phyloP scores from a whole-genome alignment of 192 early-diverging fungal species.

The Coemansia sp. region DNA sequence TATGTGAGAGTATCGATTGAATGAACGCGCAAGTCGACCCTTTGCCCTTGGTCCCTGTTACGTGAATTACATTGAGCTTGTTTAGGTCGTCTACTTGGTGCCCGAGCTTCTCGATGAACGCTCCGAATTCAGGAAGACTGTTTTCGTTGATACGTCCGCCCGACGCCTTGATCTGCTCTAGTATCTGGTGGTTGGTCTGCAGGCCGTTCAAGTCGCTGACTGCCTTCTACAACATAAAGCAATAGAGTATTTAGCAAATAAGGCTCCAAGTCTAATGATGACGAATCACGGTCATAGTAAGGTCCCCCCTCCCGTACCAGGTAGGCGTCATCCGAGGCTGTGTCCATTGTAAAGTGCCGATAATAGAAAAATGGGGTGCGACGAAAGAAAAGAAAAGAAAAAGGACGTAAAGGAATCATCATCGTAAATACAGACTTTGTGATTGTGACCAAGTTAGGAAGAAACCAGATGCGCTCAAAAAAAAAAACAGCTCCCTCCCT shows the following conservation, averaged over 20 bases:
- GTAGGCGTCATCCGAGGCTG: neutral
- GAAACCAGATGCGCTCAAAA: neutral
- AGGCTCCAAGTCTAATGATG: too few species aligned
- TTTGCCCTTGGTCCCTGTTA: slow-evolving; percentile 88
- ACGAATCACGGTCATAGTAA: too few species aligned
- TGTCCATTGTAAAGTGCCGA: neutral
- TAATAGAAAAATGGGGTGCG: slow-evolving; percentile 4
- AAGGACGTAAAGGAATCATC: neutral
- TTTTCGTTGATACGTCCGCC: slow-evolving; percentile 34
- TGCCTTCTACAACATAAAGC: slow-evolving; percentile 61
- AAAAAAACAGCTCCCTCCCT: neutral
- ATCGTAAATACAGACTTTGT: neutral
- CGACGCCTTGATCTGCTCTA: slow-evolving; percentile 68
- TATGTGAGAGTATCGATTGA: slow-evolving; percentile 72
- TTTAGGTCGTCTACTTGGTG: slow-evolving; percentile 67
- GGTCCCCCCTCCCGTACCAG: neutral
- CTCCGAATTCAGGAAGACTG: slow-evolving; percentile 37
- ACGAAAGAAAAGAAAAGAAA: slow-evolving; percentile 4
- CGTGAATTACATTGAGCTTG: slow-evolving; percentile 74
- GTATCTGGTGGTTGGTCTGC: slow-evolving; percentile 82
- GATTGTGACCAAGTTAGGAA: neutral
- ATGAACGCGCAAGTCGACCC: slow-evolving; percentile 83
- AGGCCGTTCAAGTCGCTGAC: slow-evolving; percentile 78
- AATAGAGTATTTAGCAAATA: neutral
- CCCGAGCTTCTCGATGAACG: slow-evolving; percentile 35